Conservation (phyloP, 306 rosid species). For the Luffa aegyptiaca region DNA sequence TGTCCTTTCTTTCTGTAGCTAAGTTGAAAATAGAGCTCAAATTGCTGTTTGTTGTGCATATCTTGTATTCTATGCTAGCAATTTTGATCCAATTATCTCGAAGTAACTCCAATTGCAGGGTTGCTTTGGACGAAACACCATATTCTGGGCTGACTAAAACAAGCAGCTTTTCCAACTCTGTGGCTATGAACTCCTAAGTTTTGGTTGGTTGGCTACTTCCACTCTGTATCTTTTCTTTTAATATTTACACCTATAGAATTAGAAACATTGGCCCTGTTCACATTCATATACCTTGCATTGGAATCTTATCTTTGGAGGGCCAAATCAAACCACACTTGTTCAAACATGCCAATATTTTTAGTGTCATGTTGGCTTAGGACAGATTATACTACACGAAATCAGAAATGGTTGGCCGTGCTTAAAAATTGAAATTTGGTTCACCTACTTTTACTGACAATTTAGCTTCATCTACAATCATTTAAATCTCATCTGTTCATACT, state of each 20-base stretch:
- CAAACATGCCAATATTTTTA: neutral
- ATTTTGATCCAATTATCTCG: neutral
- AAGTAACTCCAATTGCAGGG: neutral
- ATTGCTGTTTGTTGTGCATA: neutral
- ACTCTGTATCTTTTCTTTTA: neutral
- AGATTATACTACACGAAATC: constrained; percentile 1
- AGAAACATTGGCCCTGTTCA: neutral
- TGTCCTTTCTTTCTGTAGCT: neutral
- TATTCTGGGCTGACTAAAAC: neutral
- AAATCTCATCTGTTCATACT: neutral
- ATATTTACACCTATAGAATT: neutral
- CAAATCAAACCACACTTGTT: neutral
- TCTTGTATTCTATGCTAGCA: neutral
- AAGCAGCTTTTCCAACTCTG: neutral
- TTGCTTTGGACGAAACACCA: neutral
- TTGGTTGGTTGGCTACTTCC: neutral
- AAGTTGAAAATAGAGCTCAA: neutral
- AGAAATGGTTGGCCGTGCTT: neutral
- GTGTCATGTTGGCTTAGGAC: neutral
- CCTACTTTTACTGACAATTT: constrained; percentile 1
- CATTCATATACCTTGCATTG: neutral
- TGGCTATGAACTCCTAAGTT: neutral
- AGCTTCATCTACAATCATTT: neutral
- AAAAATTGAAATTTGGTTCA: neutral
- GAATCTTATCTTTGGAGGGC: neutral